phyloP scores from a whole-genome alignment of 345 rosid genomes.

The Physaria fendleri region DNA sequence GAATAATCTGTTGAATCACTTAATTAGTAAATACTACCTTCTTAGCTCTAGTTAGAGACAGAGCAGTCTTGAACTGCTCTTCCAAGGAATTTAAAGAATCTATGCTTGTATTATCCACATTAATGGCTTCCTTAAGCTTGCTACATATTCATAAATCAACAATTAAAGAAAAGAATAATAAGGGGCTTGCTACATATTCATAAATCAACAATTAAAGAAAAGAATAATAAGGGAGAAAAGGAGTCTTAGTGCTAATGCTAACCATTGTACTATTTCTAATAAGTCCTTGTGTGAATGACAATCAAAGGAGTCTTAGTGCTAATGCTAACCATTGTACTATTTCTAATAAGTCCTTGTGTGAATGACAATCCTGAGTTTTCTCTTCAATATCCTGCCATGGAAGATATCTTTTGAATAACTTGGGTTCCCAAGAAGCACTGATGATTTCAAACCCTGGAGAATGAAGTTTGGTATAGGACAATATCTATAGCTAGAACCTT shows the following conservation, averaged over 20 bases:
- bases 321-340: constrained; percentile 19
- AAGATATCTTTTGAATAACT: neutral
- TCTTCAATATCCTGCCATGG: constrained; percentile 19
- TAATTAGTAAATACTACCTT: constrained; percentile 21
- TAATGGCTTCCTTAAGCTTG: constrained; percentile 18
- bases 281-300: constrained; percentile 18
- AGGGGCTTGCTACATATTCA: too few relatives aligned
- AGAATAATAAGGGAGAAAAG: neutral
- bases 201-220: too few relatives aligned
- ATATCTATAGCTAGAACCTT: neutral
- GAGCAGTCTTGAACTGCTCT: constrained; percentile 16
- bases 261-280: constrained; percentile 17
- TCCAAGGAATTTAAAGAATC: constrained; percentile 11
- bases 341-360: constrained; percentile 18
- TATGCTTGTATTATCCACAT: neutral
- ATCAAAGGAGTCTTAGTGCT: neutral
- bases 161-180: neutral
- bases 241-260: neutral
- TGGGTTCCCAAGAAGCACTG: neutral
- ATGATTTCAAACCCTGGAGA: neutral
- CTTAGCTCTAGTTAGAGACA: constrained; percentile 21
- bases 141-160: constrained; percentile 8
- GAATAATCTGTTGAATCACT: neutral
- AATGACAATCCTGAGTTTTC: neutral
- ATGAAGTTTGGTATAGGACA: neutral